Conservation (phyloP, 768 basidiomycete species). For the Inosperma sp. region DNA sequence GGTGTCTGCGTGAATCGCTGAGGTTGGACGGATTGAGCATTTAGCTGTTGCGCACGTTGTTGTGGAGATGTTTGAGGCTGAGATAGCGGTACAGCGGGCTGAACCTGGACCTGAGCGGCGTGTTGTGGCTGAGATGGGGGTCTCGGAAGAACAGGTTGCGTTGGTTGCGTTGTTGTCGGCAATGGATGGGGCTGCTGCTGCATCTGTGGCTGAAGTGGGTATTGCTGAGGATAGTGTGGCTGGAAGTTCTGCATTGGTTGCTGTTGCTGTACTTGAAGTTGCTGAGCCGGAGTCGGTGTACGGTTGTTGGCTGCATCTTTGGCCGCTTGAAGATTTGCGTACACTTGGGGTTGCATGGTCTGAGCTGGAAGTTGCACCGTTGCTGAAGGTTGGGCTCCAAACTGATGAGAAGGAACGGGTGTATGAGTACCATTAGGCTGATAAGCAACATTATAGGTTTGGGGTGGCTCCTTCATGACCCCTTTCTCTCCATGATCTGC, state of each 20-base stretch:
- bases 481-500: constrained; percentile 27
- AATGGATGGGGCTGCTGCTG: constrained; percentile 12
- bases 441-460: constrained; percentile 25
- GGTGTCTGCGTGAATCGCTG: constrained; percentile 16
- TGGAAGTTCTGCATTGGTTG: constrained; percentile 20
- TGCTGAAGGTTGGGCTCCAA: constrained; percentile 33
- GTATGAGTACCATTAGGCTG: constrained; percentile 33
- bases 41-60: constrained; percentile 8
- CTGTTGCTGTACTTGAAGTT: constrained; percentile 20
- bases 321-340: constrained; percentile 33
- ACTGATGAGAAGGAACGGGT: constrained; percentile 31
- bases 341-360: constrained; percentile 36
- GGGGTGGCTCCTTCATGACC: constrained; percentile 25
- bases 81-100: background rate
- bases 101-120: too few species aligned
- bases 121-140: constrained; percentile 18
- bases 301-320: constrained; percentile 34
- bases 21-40: constrained; percentile 11
- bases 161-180: constrained; percentile 7
- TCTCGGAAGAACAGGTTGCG: constrained; percentile 13
- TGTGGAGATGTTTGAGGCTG: constrained; percentile 14
- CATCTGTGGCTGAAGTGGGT: constrained; percentile 13
- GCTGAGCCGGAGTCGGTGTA: constrained; percentile 34
- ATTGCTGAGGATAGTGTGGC: constrained; percentile 17
- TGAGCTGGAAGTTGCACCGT: constrained; percentile 24